Evolutionary conservation across 2,329 filamentous ascomycete species (phyloP), one percentile per base, ranked within the genome.

Genomic region (Cladosporium sp.): DNA sequence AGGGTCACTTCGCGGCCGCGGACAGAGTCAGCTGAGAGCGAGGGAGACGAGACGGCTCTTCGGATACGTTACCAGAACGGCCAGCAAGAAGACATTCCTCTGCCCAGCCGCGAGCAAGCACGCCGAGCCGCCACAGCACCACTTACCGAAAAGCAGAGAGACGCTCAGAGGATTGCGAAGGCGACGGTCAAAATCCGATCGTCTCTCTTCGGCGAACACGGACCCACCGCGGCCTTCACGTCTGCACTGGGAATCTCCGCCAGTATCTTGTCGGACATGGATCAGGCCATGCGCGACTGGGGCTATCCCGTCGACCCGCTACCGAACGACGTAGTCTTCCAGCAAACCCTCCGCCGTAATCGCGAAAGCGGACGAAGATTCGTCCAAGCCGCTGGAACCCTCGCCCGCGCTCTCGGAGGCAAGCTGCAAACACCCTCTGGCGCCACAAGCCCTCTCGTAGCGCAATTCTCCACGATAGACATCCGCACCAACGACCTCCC

Each of bases 21-120:
- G 44, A 77, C 76, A 9, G 72, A 73, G 9, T 32, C 45, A 18
- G 72, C 70, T 43, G 9, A 59, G 66, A 31, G 61, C 64, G 57
- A 54, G n/a, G 57, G 50, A 18, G 57, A 76, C 11, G 46, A 37
- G 3, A 34, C 38, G 2, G 69, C 80, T 2, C 69, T 84, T 33
- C 69, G 78, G 42, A 76, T 83, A 2, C 76, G 77, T 9, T 83
- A 82, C 59, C 75, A 74, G 9, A 83, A 83, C 59, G 80, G 81
- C 1, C 77, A 83, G 46, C 77, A 74, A 46, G 80, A 83, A 60
- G 75, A 83, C 56, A 77, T 84, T 31, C 72, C 74, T 1, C 71
- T 83, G 13, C 68, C 72, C 8, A 43, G 34, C 13, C 37, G 19
- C 10, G 28, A 33, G 3, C 48, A 43, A 19, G 13, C 40, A 6